Percentiles rank a stretch among this genome's conserved stretches.
Evolutionary conservation across 129 eudicot species (phyloP).

Genomic region (Tagetes patula): DNA sequence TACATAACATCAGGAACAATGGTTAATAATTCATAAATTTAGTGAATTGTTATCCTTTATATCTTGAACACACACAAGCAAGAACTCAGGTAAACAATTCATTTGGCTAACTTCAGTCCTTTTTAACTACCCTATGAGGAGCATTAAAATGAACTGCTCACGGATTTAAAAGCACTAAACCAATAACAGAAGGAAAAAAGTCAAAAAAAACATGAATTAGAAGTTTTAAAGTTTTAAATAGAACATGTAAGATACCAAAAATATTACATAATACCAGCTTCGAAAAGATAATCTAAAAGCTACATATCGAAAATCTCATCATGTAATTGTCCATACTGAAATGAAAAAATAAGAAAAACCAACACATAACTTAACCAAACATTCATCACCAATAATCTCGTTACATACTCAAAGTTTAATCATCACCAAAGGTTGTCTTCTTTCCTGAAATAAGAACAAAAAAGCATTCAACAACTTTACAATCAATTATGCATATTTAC

Average conservation of each 20-base stretch:
- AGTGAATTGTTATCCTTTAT: no score
- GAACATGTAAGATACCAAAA: constrained; percentile 19
- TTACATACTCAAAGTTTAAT: constrained; percentile 19
- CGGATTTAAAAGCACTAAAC: no score
- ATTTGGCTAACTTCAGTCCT: no score
- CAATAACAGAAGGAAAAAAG: no score
- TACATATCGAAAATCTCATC: constrained; percentile 32
- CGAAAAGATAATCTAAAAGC: constrained; percentile 8
- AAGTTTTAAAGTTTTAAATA: background rate
- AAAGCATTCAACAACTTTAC: background rate
- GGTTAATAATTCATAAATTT: no score
- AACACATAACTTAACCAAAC: constrained; percentile 5
- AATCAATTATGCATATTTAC: no score
- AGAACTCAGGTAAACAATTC: no score
- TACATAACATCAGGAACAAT: no score
- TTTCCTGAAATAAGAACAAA: constrained; percentile 41
- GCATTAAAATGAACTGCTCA: no score
- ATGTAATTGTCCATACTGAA: constrained; percentile 19
- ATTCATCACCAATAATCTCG: background rate
- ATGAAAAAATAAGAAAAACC: background rate
- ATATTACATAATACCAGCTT: constrained; percentile 28
- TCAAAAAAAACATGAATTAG: background rate
- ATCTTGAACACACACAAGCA: no score
- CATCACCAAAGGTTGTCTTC: constrained; percentile 62
- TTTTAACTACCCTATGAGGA: no score